phyloP scores from a whole-genome alignment of 208 protist species.

The Acanthamoeba royreba region DNA sequence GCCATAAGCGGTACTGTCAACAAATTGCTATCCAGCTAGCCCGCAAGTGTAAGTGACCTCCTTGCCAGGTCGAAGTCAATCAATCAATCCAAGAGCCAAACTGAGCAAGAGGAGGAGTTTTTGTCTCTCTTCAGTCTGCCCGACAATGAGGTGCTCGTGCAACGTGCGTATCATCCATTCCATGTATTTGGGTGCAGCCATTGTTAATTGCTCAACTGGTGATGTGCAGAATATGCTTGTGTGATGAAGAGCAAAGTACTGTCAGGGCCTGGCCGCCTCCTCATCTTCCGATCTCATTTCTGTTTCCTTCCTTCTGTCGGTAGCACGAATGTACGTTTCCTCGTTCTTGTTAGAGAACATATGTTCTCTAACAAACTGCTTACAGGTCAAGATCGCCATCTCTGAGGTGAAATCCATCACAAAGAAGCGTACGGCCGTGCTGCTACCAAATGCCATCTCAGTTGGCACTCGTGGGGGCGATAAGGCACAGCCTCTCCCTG shows the following conservation, averaged over 20 bases:
- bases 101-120: neutral
- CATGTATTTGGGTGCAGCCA: no score
- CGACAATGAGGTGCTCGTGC: neutral
- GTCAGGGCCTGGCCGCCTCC: neutral
- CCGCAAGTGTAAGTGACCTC: neutral
- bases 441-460: neutral
- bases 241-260: neutral
- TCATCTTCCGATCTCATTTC: slow-evolving; percentile 9
- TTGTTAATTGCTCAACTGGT: neutral
- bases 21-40: no score
- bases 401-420: neutral
- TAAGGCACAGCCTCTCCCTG: no score
- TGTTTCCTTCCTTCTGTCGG: slow-evolving; percentile 27
- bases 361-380: no score
- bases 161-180: neutral
- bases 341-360: neutral
- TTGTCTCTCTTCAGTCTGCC: neutral
- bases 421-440: neutral
- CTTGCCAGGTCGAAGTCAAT: neutral
- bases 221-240: neutral
- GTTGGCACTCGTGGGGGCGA: neutral
- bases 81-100: neutral
- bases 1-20: neutral
- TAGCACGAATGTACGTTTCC: neutral
- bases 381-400: neutral